Conservation (phyloP, 441 rosid genomes). For the Corymbia calophylla region DNA sequence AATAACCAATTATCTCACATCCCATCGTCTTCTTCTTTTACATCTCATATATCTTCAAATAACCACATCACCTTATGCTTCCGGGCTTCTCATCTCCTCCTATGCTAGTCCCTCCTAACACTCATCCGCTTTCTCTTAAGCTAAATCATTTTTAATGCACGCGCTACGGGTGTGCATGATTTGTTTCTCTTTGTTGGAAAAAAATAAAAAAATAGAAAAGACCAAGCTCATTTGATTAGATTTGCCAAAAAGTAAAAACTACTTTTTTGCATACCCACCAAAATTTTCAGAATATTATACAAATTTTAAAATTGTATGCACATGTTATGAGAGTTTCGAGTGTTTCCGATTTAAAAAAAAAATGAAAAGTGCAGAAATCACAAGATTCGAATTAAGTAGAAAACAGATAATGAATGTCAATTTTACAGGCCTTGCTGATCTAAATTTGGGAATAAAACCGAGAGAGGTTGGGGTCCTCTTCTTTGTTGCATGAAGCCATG, state of each 20-base stretch:
- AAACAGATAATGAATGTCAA: not conserved
- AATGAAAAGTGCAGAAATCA: not conserved
- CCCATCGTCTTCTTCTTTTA: too few relatives aligned
- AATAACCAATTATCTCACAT: too few relatives aligned
- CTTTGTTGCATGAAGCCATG: not conserved
- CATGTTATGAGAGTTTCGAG: accelerated
- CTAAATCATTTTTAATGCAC: not conserved
- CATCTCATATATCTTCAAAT: not conserved
- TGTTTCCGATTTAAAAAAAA: not conserved
- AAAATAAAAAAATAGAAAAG: too few relatives aligned
- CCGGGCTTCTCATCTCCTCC: too few relatives aligned
- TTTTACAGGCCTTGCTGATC: not conserved
- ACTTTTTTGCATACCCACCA: not conserved
- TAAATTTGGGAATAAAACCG: not conserved
- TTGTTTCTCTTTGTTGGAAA: not conserved
- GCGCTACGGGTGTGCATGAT: not conserved
- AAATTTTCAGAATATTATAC: not conserved
- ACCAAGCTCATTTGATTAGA: not conserved
- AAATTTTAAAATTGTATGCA: too few relatives aligned
- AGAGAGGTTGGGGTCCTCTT: not conserved
- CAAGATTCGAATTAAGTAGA: not conserved
- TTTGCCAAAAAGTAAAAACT: not conserved
- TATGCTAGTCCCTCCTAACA: not conserved
- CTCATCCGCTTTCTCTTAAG: not conserved
- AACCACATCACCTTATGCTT: not conserved